These are phyloP conservation scores for Penicillium olsonii DNA, from an alignment of 2,329 filamentous ascomycete genomes.

Conservation along the genomic window DNA sequence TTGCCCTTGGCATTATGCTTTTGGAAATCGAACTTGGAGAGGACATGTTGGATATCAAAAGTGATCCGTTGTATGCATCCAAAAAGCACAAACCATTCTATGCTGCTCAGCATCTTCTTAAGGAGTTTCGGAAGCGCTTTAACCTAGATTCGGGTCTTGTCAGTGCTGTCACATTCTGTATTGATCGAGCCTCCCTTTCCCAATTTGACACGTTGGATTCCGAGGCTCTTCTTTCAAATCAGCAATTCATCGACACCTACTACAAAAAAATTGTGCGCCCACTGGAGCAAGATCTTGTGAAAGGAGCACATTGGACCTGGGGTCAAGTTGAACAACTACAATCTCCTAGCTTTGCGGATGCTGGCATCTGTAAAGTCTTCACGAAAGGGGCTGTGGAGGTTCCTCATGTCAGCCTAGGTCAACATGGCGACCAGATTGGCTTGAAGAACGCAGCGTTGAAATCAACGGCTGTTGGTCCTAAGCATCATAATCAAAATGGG, in stretches of 20 bases:
- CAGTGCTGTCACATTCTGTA: conserved; percentile 14
- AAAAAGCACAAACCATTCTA: background rate
- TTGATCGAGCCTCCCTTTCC: conserved; percentile 12
- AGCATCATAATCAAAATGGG: too few relatives aligned
- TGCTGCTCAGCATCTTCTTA: conserved; percentile 5
- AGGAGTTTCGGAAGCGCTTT: conserved; percentile 11
- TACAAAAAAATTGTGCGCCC: conserved; percentile 12
- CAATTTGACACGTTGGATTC: conserved; percentile 4
- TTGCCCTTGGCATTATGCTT: conserved; percentile 16
- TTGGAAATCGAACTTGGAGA: conserved; percentile 17
- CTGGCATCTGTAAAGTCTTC: conserved; percentile 11
- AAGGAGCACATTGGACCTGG: conserved; percentile 19
- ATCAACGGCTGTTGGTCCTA: too few relatives aligned
- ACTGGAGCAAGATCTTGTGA: conserved; percentile 17
- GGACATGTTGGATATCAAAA: conserved; percentile 10
- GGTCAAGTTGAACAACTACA: conserved; percentile 12
- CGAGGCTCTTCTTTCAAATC: background rate
- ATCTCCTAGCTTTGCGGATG: conserved; percentile 3
- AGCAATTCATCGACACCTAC: conserved; percentile 7
- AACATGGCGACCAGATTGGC: too few relatives aligned
- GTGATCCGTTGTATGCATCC: background rate
- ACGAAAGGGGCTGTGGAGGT: background rate
- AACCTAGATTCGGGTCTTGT: conserved; percentile 13
- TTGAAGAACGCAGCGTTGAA: too few relatives aligned
- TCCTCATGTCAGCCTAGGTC: background rate